Conservation (phyloP, 148 eudicot species). For the Rhododendron mucronatum region DNA sequence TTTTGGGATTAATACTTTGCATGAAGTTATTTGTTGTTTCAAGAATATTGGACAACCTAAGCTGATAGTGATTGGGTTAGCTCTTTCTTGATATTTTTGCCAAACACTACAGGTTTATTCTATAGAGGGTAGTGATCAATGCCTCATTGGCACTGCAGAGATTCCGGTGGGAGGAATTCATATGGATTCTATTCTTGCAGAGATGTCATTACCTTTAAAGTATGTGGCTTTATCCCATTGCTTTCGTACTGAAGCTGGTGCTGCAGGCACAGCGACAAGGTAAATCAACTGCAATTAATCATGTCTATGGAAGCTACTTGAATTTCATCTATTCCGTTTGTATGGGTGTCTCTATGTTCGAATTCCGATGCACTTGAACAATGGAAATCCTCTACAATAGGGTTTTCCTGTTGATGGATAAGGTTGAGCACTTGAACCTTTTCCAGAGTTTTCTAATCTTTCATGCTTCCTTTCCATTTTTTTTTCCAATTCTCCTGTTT, state of each 20-base stretch:
- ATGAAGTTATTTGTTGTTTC: not conserved
- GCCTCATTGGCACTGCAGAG: constrained; percentile 14
- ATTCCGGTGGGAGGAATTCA: constrained; percentile 15
- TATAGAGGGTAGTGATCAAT: constrained; percentile 10
- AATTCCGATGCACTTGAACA: not conserved
- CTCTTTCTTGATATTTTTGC: not conserved
- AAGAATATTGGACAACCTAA: not conserved
- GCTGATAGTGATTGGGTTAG: not conserved
- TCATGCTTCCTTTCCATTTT: not conserved
- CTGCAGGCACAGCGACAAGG: constrained; percentile 91
- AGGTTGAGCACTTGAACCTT: not conserved
- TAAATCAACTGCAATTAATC: constrained; percentile 14
- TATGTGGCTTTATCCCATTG: constrained; percentile 69
- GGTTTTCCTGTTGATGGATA: not conserved
- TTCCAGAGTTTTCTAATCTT: not conserved
- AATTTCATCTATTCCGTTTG: not conserved
- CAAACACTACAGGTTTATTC: constrained; percentile 10
- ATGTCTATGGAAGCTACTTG: not conserved
- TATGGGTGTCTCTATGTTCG: not conserved
- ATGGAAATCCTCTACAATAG: not conserved
- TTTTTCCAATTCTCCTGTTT: not conserved
- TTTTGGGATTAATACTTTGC: not conserved
- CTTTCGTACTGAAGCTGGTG: constrained; percentile 97
- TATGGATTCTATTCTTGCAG: constrained; percentile 20
- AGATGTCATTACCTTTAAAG: not conserved